phyloP scores from a whole-genome alignment of 108 stramenopile species.

The Pseudonitzschia multiseries region DNA sequence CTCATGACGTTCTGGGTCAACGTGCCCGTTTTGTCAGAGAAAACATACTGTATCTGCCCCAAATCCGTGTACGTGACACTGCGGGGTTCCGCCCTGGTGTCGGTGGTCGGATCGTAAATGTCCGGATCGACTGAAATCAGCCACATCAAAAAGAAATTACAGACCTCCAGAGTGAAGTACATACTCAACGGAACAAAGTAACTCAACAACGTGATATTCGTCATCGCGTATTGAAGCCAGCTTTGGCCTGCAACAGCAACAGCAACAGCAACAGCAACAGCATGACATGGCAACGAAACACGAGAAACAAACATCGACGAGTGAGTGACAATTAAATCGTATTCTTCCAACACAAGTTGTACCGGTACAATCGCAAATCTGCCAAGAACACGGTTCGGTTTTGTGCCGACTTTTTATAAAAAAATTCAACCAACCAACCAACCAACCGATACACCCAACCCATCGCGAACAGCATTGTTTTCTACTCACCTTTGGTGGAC shows the following conservation, averaged over 20 bases:
- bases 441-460: too few species aligned
- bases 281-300: too few species aligned
- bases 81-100: constrained; percentile 83
- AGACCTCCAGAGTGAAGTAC: constrained; percentile 86
- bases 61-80: constrained; percentile 90
- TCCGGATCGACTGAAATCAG: constrained; percentile 82
- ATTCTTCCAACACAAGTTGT: too few species aligned
- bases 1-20: constrained; percentile 98
- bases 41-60: constrained; percentile 93
- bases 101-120: constrained; percentile 90
- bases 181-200: constrained; percentile 91
- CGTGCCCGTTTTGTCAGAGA: constrained; percentile 97
- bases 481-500: constrained; percentile 23
- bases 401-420: too few species aligned
- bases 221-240: constrained; percentile 73
- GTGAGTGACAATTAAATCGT: too few species aligned
- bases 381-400: too few species aligned
- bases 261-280: not conserved
- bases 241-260: constrained; percentile 21
- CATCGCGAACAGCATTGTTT: too few species aligned
- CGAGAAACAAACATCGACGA: too few species aligned
- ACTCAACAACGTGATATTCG: constrained; percentile 80
- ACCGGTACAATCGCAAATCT: too few species aligned
- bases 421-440: too few species aligned
- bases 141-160: constrained; percentile 67